Conservation (phyloP, 1,139 yeast genomes). For the Spathaspora sp. region DNA sequence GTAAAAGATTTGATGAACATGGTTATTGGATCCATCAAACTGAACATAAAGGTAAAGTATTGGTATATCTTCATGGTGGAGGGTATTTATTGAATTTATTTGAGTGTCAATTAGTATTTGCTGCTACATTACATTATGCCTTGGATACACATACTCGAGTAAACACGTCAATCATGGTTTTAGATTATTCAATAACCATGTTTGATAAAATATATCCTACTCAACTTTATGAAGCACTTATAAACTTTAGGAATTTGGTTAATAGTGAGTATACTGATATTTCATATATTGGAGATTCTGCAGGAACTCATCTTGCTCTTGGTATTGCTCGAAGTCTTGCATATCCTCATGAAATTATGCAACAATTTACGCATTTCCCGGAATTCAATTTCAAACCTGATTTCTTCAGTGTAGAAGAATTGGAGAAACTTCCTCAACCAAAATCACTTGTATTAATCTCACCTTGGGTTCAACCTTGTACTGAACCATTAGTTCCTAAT, state of each 20-base stretch:
- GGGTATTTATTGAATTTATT: slow-evolving; percentile 32
- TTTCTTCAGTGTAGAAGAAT: neutral
- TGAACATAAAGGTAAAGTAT: slow-evolving; percentile 10
- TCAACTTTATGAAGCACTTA: slow-evolving; percentile 35
- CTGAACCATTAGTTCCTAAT: slow-evolving; percentile 18
- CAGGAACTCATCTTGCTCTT: slow-evolving; percentile 42
- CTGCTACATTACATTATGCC: slow-evolving; percentile 20
- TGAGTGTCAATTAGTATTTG: slow-evolving; percentile 23
- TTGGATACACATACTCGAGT: slow-evolving; percentile 16
- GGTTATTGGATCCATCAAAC: slow-evolving; percentile 24
- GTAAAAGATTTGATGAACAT: slow-evolving; percentile 24
- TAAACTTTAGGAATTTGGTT: slow-evolving; percentile 25
- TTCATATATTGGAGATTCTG: slow-evolving; percentile 43
- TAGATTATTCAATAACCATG: slow-evolving; percentile 37
- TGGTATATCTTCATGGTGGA: slow-evolving; percentile 38
- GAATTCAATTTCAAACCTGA: slow-evolving; percentile 17
- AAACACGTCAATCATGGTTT: slow-evolving; percentile 25
- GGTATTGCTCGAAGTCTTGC: slow-evolving; percentile 29
- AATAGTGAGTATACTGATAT: slow-evolving; percentile 27
- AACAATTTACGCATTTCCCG: slow-evolving; percentile 17
- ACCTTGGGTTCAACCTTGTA: slow-evolving; percentile 39
- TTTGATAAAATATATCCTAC: slow-evolving; percentile 26
- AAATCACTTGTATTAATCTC: slow-evolving; percentile 33
- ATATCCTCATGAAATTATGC: slow-evolving; percentile 25
- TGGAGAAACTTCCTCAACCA: slow-evolving; percentile 17